Percentiles rank a stretch among this genome's conserved stretches.
These are phyloP conservation scores for Russula compacta DNA, from an alignment of 768 basidiomycete genomes.

Conservation along the genomic window DNA sequence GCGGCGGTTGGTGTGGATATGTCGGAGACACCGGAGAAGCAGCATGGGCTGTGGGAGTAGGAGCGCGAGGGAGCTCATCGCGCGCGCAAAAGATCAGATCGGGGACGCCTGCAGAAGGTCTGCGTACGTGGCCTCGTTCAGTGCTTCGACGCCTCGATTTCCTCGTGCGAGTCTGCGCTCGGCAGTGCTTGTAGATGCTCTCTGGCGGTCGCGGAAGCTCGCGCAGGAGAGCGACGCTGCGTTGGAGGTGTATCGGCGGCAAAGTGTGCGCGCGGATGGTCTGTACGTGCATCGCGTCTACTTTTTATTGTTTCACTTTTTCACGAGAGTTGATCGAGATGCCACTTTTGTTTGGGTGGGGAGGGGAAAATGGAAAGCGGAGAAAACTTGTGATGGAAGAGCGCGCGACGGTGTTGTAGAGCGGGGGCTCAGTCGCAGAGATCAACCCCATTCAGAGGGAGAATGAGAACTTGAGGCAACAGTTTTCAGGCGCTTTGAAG, in stretches of 20 bases:
- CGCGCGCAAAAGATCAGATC: conserved; percentile 41
- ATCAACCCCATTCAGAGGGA: too few relatives aligned
- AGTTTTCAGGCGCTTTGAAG: too few relatives aligned
- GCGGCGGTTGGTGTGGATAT: conserved; percentile 35
- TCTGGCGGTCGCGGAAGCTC: conserved; percentile 58
- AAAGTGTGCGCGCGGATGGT: conserved; percentile 53
- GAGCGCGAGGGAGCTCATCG: conserved; percentile 38
- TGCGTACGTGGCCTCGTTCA: conserved; percentile 41
- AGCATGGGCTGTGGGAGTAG: conserved; percentile 39
- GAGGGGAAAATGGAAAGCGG: conserved; percentile 29
- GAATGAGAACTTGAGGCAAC: too few relatives aligned
- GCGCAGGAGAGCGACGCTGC: conserved; percentile 72
- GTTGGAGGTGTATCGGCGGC: conserved; percentile 85
- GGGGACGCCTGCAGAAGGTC: conserved; percentile 39
- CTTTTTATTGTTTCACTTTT: conserved; percentile 21
- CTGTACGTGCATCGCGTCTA: conserved; percentile 48
- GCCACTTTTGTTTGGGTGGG: conserved; percentile 28
- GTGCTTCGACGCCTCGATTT: conserved; percentile 45
- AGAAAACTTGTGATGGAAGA: conserved; percentile 63
- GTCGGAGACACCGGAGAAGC: conserved; percentile 41
- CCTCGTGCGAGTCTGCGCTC: conserved; percentile 24
- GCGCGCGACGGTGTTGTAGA: conserved; percentile 47
- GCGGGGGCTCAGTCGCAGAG: too few relatives aligned
- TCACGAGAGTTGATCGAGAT: too few relatives aligned
- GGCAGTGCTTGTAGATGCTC: conserved; percentile 22